Base-by-base conservation (phyloP, 805 yeast genomes). In the Barnettozyma pratensis region DNA sequence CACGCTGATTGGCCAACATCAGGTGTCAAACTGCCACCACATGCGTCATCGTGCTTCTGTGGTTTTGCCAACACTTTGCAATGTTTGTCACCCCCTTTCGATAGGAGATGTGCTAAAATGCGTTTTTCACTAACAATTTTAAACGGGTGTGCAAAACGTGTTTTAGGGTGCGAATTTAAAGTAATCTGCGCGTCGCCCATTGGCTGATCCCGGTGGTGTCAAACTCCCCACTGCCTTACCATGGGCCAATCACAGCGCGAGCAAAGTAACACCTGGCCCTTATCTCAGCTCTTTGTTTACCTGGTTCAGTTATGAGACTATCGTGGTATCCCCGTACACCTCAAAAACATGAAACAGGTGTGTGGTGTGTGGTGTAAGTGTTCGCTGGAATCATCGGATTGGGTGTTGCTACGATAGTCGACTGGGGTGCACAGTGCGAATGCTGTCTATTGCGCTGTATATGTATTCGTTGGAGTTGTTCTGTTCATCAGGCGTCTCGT, bases 151-250 rank as follows among this genome's bases (percentile, higher is more conserved):
- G 6, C 30, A 27, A 41, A 37, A 42, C 50, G 53, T 50, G 48
- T 50, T 50, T 50, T 47, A 37, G 53, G 53, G 53, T 50, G 53
- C 44, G 19, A 34, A 29, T 12, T 38, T 42, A 39, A 28, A 35
- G 46, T 42, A 49, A 45, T 47, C 45, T 46, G 38, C 25, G 10
- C 9, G 7, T 14, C 14, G 37, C 32, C 43, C n/a, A 47, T 49
- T 47, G 47, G 50, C 38, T 39, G 32, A 4, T 9, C 5, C n/a
- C 11, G 26, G 39, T 26, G 19, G 34, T 42, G 49, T 38, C 44
- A 46, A 37, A 40, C 28, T 35, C 28, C 39, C 31, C 38, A 28
- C 38, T 14, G 19, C 29, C 26, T 4, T 8, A 5, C 14, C 7
- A 12, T 11, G 10, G 9, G 5, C 42, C 46, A 44, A 44, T 44